Base-by-base conservation (phyloP, 2,329 filamentous ascomycete genomes). In the Diaporthe sp. region DNA sequence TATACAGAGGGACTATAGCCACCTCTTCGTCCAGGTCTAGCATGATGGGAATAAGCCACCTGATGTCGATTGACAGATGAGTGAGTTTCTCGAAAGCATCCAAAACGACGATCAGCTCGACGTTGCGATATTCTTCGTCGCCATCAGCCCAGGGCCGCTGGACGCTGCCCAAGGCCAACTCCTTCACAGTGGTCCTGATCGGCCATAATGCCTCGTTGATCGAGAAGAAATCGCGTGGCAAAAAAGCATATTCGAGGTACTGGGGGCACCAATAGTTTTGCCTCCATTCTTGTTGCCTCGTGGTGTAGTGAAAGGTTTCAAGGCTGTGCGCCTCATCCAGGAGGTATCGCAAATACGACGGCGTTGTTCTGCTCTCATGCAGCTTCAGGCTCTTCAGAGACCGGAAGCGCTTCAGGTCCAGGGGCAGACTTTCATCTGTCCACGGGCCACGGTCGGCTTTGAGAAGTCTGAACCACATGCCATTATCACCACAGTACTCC, bases 231-330 rank as follows among this genome's bases (percentile, higher is more conserved):
- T 61, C 57, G 8, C 12, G 35, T 17, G 57, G 57, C n/a, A 61
- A 45, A 6, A 64, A 64, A 15, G 25, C 25, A 15, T 30, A 30
- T 13, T 42, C 35, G n/a, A 2, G 12, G 25, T 61, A 61, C n/a
- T 28, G 6, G 38, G 57, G 52, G 5, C 3, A 28, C 13, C 35
- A 64, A n/a, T 64, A 64, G n/a, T 64, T 17, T 30, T 45, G 58
- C 40, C 38, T 64, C 58, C 58, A 64, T 45, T 64, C 58, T 45
- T 64, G 58, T 22, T 30, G 40, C 28, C 58, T 64, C 17, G 58
- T 64, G 10, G 58, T 64, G 4, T 64, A 64, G 1, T 64, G 58
- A 15, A 64, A 64, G 0, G 17, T 33, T 17, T 64, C 58, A 9
- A 64, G 58, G 40, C 58, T 64, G 38, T 64, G 58, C 10, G 58